Evolutionary conservation across 2,329 filamentous ascomycete genomes (phyloP), one percentile per base, ranked within the genome.

Genomic region (Gyromitra esculenta): DNA sequence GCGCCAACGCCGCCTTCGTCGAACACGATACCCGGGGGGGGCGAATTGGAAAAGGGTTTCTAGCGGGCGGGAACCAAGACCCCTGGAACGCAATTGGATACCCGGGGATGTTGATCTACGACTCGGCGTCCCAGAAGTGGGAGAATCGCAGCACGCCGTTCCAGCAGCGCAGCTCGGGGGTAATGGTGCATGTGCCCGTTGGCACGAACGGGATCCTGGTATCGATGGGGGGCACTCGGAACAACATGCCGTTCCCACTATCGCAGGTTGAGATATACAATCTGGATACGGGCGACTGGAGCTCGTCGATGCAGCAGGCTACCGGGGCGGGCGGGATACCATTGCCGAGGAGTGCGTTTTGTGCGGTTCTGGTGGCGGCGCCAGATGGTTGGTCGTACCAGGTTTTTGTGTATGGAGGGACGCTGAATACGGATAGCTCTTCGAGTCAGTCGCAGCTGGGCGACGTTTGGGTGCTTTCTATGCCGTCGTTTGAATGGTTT

Each of bases 401-500:
- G 18, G 25, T 66, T 2, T 66, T 54, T 5, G 9, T 66, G 8
- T 56, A 66, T 25, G 63, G 63, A 5, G 63, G 63, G 2, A 56
- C 62, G 48, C 25, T 35, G 7, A 8, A 7, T 11, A 39, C 21
- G 4, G 15, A 39, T n/a, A 5, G 2, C 15, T 5, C 21, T 13
- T 25, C 39, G 2, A 15, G 25, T 9, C 57, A 13, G 7, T 18
- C 45, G n/a, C 35, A 66, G 35, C 18, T 66, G 45, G 63, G 31
- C 1, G 63, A 66, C 15, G 63, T 66, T 31, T 66, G 48, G 63
- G 63, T 66, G 35, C n/a, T 66, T 1, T 54, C 9, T 21, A n/a
- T 56, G 11, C 63, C 63, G 35, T 41, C 31, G 5, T 66, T 66
- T 39, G 63, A 66, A 48, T 66, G 63, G 63, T 66, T 66, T 8